These are phyloP conservation scores for Calonectria pteridis DNA, from an alignment of 2,329 filamentous ascomycete species.

Conservation along the genomic window DNA sequence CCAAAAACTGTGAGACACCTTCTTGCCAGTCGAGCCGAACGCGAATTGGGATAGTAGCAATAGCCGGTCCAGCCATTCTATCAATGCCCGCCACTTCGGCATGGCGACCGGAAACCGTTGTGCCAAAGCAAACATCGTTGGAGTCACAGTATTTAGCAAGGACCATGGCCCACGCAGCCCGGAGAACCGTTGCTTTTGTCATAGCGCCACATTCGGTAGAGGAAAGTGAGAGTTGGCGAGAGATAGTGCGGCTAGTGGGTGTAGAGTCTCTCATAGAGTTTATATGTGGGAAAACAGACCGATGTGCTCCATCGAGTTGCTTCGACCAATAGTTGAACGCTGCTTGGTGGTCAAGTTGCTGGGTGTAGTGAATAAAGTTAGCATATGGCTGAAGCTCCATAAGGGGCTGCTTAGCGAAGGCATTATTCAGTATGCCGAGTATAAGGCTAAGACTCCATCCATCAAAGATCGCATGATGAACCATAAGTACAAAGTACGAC, in stretches of 20 bases:
- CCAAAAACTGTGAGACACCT: conserved; percentile 22
- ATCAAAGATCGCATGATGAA: conserved; percentile 12
- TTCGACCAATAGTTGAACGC: neutral
- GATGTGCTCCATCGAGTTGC: neutral
- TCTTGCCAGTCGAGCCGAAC: conserved; percentile 48
- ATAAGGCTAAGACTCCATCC: conserved; percentile 15
- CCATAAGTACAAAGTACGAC: neutral
- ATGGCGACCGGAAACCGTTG: conserved; percentile 56
- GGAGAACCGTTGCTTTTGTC: conserved; percentile 29
- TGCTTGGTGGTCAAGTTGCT: neutral
- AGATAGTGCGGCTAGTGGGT: conserved; percentile 52
- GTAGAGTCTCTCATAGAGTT: neutral
- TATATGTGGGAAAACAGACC: neutral
- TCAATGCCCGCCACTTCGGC: conserved; percentile 39
- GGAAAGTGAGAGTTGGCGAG: conserved; percentile 54
- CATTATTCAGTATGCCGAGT: neutral
- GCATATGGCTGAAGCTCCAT: conserved; percentile 3
- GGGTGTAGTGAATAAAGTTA: conserved; percentile 7
- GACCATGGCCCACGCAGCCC: conserved; percentile 63
- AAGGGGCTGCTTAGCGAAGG: neutral
- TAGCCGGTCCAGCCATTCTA: conserved; percentile 44
- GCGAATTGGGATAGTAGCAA: conserved; percentile 57
- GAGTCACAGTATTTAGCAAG: conserved; percentile 60
- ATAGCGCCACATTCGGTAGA: neutral
- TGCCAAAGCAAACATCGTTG: conserved; percentile 57